Percentiles rank a stretch among this genome's conserved stretches.
Conservation (phyloP, 257 asterid species). For the Linderniella brevidens region DNA sequence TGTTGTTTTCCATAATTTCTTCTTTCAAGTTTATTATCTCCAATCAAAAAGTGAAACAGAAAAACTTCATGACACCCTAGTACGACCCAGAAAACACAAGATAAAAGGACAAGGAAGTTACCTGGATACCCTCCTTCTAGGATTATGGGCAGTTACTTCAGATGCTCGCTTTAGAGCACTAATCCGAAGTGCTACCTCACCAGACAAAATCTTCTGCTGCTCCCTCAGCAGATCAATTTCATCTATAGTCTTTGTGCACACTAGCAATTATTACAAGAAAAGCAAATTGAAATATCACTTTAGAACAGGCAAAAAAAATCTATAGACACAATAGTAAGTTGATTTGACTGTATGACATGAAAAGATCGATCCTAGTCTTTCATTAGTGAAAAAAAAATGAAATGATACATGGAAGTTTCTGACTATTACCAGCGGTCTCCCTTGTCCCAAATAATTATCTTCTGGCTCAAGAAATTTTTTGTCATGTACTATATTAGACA, state of each 20-base stretch:
- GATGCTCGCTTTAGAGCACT: constrained; percentile 78
- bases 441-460: constrained; percentile 49
- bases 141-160: constrained; percentile 47
- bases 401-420: constrained; percentile 11
- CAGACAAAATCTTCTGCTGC: constrained; percentile 82
- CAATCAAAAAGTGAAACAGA: constrained; percentile 22
- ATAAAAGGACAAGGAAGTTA: constrained; percentile 16
- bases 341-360: no score
- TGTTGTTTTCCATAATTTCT: constrained; percentile 52
- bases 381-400: neutral
- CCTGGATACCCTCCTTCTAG: constrained; percentile 50
- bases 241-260: constrained; percentile 49
- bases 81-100: constrained; percentile 8
- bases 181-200: constrained; percentile 76
- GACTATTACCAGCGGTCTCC: constrained; percentile 50
- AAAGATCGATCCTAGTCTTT: no score
- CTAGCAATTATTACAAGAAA: constrained; percentile 24
- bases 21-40: constrained; percentile 65
- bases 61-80: constrained; percentile 9
- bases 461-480: constrained; percentile 38
- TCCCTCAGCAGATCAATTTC: constrained; percentile 84
- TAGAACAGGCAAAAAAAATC: neutral
- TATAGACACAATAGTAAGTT: no score
- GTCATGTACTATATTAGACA: constrained; percentile 33
- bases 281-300: constrained; percentile 12